Base-by-base conservation (phyloP, 192 early-diverging fungal species). In the Gryganskiella cystojenkinii region DNA sequence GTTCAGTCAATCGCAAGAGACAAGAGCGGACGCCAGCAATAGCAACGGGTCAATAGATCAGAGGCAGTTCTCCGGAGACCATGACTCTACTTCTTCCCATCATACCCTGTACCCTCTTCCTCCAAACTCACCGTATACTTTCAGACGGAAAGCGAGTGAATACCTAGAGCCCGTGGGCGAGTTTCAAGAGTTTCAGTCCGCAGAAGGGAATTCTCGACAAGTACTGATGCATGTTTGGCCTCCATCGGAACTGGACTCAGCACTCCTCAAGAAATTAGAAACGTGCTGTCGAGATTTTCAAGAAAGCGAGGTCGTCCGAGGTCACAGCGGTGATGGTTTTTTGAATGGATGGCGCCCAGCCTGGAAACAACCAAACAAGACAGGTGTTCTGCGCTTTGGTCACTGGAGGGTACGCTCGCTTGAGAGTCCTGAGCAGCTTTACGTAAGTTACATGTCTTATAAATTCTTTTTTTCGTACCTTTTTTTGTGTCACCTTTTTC, bases 301-400 rank as follows among this genome's bases (percentile, higher is more conserved):
- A 47, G 67, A 64, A 17, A 62, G 69, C 13, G 74, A 78, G 11
- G 30, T 78, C 37, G 67, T 78, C 14, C 74, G 61, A 0, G 74
- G 74, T 17, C 74, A 78, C 33, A 78, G 74, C 42, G 74, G 74
- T 11, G 74, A 78, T 58, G 74, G 74, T 14, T 78, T 78, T 59
- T 47, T 78, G 45, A 78, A 78, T 59, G 74, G 74, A 40, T 78
- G 74, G 74, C 42, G 74, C 5, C 74, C 74, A 3, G 58, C 74
- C 7, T 78, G 74, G 74, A 69, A 60, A 43, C 20, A 78, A 2
- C 56, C 65, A 9, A 51, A 69, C 27, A 65, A 69, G 15, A 78
- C 74, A 33, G 74, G 74, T 2, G 74, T 78, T 9, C 30, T 78
- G 24, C 43, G 74, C 22, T 78, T 78, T 57, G 74, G 74, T 15